Evolutionary conservation across 2,329 filamentous ascomycete genomes (phyloP).

Genomic region (Tolypocladium cylindrosporum): DNA sequence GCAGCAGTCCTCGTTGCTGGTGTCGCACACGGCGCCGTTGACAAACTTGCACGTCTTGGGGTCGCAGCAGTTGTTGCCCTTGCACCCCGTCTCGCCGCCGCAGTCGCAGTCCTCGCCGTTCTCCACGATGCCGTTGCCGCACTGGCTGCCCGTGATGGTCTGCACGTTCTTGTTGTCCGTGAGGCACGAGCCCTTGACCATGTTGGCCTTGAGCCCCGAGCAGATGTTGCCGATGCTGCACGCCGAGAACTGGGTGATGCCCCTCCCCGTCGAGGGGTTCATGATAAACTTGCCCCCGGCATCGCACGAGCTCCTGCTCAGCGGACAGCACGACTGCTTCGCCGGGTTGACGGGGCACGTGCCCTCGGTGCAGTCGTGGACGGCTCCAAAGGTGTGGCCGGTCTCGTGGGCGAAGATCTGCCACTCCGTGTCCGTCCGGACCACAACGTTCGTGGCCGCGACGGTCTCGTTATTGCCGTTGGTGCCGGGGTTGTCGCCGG

Average conservation of each 20-base stretch:
- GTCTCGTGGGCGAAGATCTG: slow-evolving; percentile 92
- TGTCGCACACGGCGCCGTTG: slow-evolving; percentile 65
- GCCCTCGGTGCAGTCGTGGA: slow-evolving; percentile 75
- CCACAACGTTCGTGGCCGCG: slow-evolving; percentile 80
- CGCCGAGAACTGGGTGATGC: slow-evolving; percentile 71
- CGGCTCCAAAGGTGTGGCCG: slow-evolving; percentile 89
- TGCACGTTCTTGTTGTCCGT: slow-evolving; percentile 76
- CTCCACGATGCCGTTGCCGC: slow-evolving; percentile 96
- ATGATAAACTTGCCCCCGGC: slow-evolving; percentile 80
- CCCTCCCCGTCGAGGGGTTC: slow-evolving; percentile 76
- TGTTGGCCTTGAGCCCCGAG: slow-evolving; percentile 68
- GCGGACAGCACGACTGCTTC: slow-evolving; percentile 64
- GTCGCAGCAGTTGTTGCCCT: slow-evolving; percentile 72
- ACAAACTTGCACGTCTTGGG: slow-evolving; percentile 79
- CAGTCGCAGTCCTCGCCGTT: slow-evolving; percentile 93
- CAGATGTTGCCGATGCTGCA: slow-evolving; percentile 94
- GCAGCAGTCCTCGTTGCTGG: slow-evolving; percentile 76
- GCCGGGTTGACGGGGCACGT: slow-evolving; percentile 55
- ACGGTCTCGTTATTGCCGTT: slow-evolving; percentile 58
- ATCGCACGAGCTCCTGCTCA: slow-evolving; percentile 58
- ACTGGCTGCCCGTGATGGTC: slow-evolving; percentile 74
- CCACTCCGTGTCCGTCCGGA: slow-evolving; percentile 77
- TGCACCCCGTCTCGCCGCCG: slow-evolving; percentile 65
- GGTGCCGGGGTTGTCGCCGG: slow-evolving; percentile 39
- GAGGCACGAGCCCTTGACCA: slow-evolving; percentile 62